Evolutionary conservation across 2,329 filamentous ascomycete species (phyloP), one percentile per base, ranked within the genome.

Genomic region (Cylindrodendrum hubeiense): DNA sequence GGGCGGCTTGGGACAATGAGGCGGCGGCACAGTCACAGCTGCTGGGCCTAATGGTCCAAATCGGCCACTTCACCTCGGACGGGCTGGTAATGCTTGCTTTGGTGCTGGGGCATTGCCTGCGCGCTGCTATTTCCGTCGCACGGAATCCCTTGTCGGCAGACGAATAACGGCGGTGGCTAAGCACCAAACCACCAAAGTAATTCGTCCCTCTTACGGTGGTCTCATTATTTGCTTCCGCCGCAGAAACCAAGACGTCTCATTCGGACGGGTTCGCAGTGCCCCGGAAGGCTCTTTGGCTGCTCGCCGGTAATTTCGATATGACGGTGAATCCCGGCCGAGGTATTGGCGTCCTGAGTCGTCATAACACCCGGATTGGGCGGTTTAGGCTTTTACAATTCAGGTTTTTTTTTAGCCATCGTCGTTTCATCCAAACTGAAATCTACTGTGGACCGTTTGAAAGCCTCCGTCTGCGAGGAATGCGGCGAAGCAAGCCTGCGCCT

Each of bases 51-150:
- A 43, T 49, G 54, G 21, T 44, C 43, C 50, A 50, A 43, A 54
- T 54, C 50, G 55, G 41, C 44, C 50, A 49, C 21, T 22, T 15
- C 43, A 49, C 22, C 30, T 59, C 28, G 15, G 39, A 41, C 60
- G 34, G 24, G 37, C 15, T 39, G 37, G 52, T 67, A 51, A 59
- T 44, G 47, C 43, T 37, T 33, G 22, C 46, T 28, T 47, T 68
- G 64, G 50, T 62, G 59, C 37, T 46, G 63, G 54, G 59, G 54
- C 53, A 49, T 19, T 33, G 47, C 26, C 17, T 33, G 46, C 47
- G 34, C 30, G 53, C 47, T 68, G 44, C 70, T 71, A 71, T 72
- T 72, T 70, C 66, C 44, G 68, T 70, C 50, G 10, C 28, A 55
- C 66, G 47, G 41, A 46, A 58, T 37, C 28, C 37, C 54, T 55